Evolutionary conservation across 2,329 filamentous ascomycete species (phyloP), one percentile per base, ranked within the genome.

Genomic region (Aureobasidium musti): DNA sequence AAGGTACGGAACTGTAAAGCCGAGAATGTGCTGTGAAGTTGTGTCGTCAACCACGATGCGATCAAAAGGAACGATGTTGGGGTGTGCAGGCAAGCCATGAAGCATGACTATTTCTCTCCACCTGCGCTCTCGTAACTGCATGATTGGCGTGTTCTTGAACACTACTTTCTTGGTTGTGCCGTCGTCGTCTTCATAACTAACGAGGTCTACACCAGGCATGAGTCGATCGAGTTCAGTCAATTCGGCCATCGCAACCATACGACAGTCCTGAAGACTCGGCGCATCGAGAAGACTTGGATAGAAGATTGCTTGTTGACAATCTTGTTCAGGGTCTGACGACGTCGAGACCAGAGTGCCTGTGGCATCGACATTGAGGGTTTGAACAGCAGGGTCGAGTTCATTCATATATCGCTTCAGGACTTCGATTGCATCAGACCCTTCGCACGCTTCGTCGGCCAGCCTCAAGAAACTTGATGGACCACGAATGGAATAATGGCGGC

Each of bases 91-190:
- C 17, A 61, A 26, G 19, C 28, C 5, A 6, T 61, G 26, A 5
- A 61, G 57, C 21, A 61, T 47, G 10, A 35, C 19, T 0, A 61
- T 23, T 17, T 61, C 57, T 37, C 57, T 47, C 57, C 57, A 61
- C 4, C 41, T 61, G 17, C 57, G 57, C 4, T 26, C 19, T 61
- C 41, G 35, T 2, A 5, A 35, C 19, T 61, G 57, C 8, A 47
- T 1, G 19, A 61, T 61, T 13, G 39, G 28, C 5, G 39, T 5
- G 4, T 49, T 14, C 14, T 61, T 61, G 41, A 61, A 61, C 1
- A 61, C 30, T 11, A 37, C 41, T 21, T 23, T 49, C 28, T 11
- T 30, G 17, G 17, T 14, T 4, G 19, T 21, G 39, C 30, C 57
- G 13, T 30, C n/a, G 1, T 49, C 43, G 28, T 61, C 57, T 49